phyloP scores from a whole-genome alignment of 2,329 filamentous ascomycete genomes.

The Clarireedia sp. region DNA sequence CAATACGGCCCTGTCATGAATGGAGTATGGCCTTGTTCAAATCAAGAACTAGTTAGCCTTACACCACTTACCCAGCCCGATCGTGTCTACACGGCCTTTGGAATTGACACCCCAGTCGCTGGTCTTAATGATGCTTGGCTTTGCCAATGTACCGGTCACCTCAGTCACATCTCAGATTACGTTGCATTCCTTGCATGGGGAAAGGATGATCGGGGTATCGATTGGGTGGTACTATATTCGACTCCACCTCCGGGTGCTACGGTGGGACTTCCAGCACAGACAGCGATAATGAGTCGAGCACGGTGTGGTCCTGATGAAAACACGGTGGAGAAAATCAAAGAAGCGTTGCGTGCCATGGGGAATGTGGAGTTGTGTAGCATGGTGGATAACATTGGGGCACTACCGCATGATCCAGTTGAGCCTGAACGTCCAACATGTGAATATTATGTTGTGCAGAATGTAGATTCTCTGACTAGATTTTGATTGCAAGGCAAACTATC shows the following conservation, averaged over 20 bases:
- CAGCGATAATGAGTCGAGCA: background rate
- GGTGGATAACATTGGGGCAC: conserved; percentile 1
- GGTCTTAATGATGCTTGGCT: conserved; percentile 2
- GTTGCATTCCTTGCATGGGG: conserved; percentile 7
- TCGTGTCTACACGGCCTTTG: conserved; percentile 3
- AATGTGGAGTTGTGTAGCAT: background rate
- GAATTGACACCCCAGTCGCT: background rate
- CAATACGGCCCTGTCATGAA: conserved; percentile 4
- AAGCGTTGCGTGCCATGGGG: background rate
- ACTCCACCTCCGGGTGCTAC: background rate
- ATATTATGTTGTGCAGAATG: conserved; percentile 5
- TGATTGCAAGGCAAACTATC: background rate
- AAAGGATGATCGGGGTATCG: background rate
- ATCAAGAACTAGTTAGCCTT: conserved; percentile 1
- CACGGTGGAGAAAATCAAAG: background rate
- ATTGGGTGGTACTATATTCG: conserved; percentile 3
- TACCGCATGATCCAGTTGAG: background rate
- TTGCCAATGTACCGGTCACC: conserved; percentile 1
- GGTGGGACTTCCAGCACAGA: conserved; percentile 4
- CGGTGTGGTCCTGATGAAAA: background rate
- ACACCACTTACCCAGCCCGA: conserved; percentile 1
- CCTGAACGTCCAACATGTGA: background rate
- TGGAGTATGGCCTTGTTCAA: conserved; percentile 1
- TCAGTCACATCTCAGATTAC: conserved; percentile 1
- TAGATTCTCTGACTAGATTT: conserved; percentile 5